These are phyloP conservation scores for Kwoniella shivajii DNA, from an alignment of 1,284 basidiomycete species.

Conservation along the genomic window DNA sequence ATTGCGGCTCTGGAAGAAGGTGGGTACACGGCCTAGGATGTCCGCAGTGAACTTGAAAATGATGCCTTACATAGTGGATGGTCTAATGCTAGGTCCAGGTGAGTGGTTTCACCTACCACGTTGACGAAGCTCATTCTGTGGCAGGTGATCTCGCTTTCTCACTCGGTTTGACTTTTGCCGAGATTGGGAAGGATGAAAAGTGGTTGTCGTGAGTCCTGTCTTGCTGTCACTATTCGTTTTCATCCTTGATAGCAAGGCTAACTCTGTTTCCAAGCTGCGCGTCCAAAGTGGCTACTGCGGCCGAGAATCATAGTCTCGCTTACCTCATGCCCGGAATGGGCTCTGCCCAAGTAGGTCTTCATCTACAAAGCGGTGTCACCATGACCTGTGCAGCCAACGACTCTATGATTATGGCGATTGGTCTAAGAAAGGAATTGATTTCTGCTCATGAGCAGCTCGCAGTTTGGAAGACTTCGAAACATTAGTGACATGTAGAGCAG, in stretches of 20 bases:
- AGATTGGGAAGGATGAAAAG: background rate
- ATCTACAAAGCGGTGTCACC: slow-evolving; percentile 2
- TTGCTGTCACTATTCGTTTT: background rate
- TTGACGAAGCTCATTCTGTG: background rate
- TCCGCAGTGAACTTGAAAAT: background rate
- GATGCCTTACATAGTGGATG: background rate
- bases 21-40: background rate
- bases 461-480: background rate
- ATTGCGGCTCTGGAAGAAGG: slow-evolving; percentile 25
- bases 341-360: background rate
- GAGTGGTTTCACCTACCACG: background rate
- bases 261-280: background rate
- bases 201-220: slow-evolving; percentile 2
- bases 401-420: slow-evolving; percentile 2
- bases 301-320: background rate
- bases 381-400: slow-evolving; percentile 7
- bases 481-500: background rate
- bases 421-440: slow-evolving; percentile 2
- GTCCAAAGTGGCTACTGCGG: background rate
- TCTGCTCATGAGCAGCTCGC: background rate
- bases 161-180: background rate
- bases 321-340: slow-evolving; percentile 7
- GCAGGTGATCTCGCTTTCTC: slow-evolving; percentile 8
- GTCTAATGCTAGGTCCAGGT: background rate
- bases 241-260: background rate